phyloP scores from a whole-genome alignment of 257 asterid species.

The Capsicum rhomboideum region DNA sequence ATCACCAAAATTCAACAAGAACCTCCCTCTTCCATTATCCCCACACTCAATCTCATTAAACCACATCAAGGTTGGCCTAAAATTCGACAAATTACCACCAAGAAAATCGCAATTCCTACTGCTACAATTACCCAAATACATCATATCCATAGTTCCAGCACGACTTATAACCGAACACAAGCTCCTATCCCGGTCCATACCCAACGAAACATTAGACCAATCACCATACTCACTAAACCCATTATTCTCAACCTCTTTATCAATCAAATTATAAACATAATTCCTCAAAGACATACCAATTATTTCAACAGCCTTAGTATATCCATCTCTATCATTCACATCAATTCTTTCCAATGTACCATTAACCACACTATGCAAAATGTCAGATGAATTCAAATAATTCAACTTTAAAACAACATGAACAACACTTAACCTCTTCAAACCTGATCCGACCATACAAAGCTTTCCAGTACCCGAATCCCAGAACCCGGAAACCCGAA shows the following conservation, averaged over 20 bases:
- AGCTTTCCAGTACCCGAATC: conserved; percentile 65
- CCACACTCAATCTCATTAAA: conserved; percentile 44
- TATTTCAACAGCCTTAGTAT: conserved; percentile 24
- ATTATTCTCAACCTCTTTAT: conserved; percentile 34
- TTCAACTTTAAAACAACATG: conserved; percentile 65
- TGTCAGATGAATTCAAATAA: conserved; percentile 55
- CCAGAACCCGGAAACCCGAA: conserved; percentile 61
- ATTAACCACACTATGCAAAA: conserved; percentile 59
- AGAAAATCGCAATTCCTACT: conserved; percentile 54
- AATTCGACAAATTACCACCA: conserved; percentile 26
- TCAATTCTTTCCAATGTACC: conserved; percentile 48
- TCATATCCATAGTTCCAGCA: conserved; percentile 36
- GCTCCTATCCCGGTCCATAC: conserved; percentile 23
- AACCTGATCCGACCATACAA: conserved; percentile 77
- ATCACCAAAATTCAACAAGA: conserved; percentile 49
- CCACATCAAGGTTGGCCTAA: conserved; percentile 32
- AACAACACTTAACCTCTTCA: conserved; percentile 19
- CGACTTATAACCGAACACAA: conserved; percentile 27
- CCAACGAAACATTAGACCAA: conserved; percentile 35
- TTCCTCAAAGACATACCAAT: conserved; percentile 59
- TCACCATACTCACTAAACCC: conserved; percentile 39
- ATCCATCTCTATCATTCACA: conserved; percentile 10
- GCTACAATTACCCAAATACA: conserved; percentile 45
- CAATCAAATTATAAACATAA: conserved; percentile 65
- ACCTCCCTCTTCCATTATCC: conserved; percentile 63